Conservation (phyloP, 208 protist species). For the Trypanosoma lewisi region DNA sequence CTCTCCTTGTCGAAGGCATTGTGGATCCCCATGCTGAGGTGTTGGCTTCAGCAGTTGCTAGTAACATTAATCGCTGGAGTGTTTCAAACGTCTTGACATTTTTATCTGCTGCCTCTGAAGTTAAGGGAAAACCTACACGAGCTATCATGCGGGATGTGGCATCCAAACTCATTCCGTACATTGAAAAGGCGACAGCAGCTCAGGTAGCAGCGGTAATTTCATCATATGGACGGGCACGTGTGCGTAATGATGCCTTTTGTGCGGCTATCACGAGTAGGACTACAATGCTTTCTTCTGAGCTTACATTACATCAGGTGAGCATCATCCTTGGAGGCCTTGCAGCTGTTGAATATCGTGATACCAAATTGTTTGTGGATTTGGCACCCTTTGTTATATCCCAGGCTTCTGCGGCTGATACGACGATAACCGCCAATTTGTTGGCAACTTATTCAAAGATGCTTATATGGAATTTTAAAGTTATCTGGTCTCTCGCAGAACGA, state of each 20-base stretch:
- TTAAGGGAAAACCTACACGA: constrained; percentile 27
- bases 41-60: constrained; percentile 25
- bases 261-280: constrained; percentile 41
- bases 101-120: constrained; percentile 22
- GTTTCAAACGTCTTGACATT: constrained; percentile 36
- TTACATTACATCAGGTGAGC: constrained; percentile 46
- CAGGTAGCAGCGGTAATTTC: constrained; percentile 63
- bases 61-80: constrained; percentile 31
- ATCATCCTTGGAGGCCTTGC: constrained; percentile 55
- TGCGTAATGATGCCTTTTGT: constrained; percentile 78
- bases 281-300: constrained; percentile 27
- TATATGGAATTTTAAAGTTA: constrained; percentile 69
- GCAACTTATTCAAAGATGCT: constrained; percentile 74
- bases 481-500: constrained; percentile 57
- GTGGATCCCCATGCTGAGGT: constrained; percentile 32
- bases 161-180: constrained; percentile 38
- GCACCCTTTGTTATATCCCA: constrained; percentile 34
- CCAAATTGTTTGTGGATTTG: constrained; percentile 61
- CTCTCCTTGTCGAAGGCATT: constrained; percentile 31
- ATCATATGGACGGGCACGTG: constrained; percentile 55
- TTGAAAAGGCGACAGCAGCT: constrained; percentile 47
- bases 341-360: constrained; percentile 56
- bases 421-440: constrained; percentile 40
- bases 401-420: constrained; percentile 14
- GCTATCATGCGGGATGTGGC: constrained; percentile 58